Evolutionary conservation across 2,329 filamentous ascomycete genomes (phyloP), one percentile per base, ranked within the genome.

Genomic region (Fusarium neocosmosporiellum): DNA sequence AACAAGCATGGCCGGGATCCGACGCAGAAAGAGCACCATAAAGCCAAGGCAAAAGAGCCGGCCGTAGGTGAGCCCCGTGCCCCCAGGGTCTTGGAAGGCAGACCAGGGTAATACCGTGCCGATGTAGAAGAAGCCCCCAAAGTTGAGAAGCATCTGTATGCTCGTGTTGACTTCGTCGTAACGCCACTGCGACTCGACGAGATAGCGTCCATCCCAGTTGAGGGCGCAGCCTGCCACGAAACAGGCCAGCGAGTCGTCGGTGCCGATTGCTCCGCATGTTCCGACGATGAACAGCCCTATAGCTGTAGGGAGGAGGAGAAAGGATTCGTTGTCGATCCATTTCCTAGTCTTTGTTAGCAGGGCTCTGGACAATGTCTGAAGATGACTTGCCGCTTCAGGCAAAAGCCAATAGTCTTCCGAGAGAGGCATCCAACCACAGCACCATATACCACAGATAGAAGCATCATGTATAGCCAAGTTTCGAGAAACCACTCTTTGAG

Each of bases 141-240:
- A 88, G 75, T 91, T 91, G 59, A 91, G 83, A 0, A 91, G 74
- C 0, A 88, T 85, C 57, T 90, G 88, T 16, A 91, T 82, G 37
- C 84, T 86, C 1, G 85, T 83, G 76, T 91, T 91, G 70, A 91
- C 88, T 60, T 90, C 87, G 65, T 91, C 89, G 69, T 90, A 88
- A 3, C 88, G 85, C 16, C 83, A 80, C 63, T 89, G 84, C 0
- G 86, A 84, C 75, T 91, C 89, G 1, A 81, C 80, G 3, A 90
- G 85, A 68, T 87, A 91, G 20, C 84, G 75, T 2, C 89, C 88
- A 54, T 91, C 87, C 89, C 89, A 91, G 79, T 91, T 91, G 48
- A 91, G 79, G 3, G 86, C 85, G 69, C 84, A 87, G 5, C 89
- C 89, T 2, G 89, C 88, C 3, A 88, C 83, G 69, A 90, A 90